These are phyloP conservation scores for Acer campestre DNA, from an alignment of 345 rosid species.

Conservation along the genomic window DNA sequence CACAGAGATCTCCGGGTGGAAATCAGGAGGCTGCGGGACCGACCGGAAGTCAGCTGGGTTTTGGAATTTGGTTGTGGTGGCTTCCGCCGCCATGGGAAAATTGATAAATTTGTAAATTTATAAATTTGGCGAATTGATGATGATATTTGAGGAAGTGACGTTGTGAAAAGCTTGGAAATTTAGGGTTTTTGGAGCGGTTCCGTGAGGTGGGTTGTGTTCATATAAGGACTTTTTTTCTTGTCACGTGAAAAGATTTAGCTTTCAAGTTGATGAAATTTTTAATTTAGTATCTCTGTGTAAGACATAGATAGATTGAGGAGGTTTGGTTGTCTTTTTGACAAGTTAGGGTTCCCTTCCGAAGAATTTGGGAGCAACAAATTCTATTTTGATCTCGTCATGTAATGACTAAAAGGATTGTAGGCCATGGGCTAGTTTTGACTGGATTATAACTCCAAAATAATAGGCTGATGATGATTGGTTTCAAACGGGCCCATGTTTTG, in stretches of 20 bases:
- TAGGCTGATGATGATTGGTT: background rate
- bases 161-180: background rate
- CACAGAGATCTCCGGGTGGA: slow-evolving; percentile 48
- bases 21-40: slow-evolving; percentile 63
- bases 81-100: slow-evolving; percentile 61
- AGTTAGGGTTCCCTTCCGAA: background rate
- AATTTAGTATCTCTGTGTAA: too few species aligned
- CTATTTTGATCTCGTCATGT: background rate
- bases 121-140: background rate
- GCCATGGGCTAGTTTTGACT: background rate
- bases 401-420: background rate
- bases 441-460: background rate
- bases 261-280: background rate
- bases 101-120: background rate
- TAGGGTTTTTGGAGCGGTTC: slow-evolving; percentile 14
- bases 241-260: background rate
- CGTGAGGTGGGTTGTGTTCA: background rate
- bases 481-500: background rate
- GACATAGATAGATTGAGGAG: background rate
- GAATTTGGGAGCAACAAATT: background rate
- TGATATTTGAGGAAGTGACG: background rate
- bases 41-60: slow-evolving; percentile 66
- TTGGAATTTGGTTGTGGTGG: slow-evolving; percentile 57
- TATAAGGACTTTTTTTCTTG: background rate
- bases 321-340: background rate